phyloP scores from a whole-genome alignment of 1,139 yeast species.

The Suhomyces ambrosiae region DNA sequence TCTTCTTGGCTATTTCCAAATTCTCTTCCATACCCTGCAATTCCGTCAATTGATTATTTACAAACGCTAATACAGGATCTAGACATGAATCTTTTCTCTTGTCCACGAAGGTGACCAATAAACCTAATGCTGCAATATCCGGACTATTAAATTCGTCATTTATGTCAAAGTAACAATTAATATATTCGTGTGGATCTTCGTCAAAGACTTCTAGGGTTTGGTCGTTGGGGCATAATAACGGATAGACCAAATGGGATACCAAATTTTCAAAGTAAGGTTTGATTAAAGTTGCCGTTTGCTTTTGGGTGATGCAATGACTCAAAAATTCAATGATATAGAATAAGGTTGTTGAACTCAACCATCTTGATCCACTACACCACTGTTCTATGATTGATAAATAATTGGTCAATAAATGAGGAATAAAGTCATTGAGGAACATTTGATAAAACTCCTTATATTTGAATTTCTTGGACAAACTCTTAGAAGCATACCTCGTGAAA shows the following conservation, averaged over 20 bases:
- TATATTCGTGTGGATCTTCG: constrained; percentile 88
- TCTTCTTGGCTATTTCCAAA: constrained; percentile 64
- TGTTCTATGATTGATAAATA: constrained; percentile 66
- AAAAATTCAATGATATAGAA: constrained; percentile 70
- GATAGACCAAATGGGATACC: constrained; percentile 74
- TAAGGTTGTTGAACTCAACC: constrained; percentile 71
- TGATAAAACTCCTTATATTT: constrained; percentile 53
- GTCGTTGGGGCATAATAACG: constrained; percentile 73
- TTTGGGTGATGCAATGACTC: constrained; percentile 69
- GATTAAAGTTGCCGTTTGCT: constrained; percentile 68
- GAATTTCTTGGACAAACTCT: constrained; percentile 49
- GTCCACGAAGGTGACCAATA: constrained; percentile 65
- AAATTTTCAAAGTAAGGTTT: constrained; percentile 70
- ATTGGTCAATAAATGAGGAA: constrained; percentile 72
- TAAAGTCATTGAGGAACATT: constrained; percentile 54
- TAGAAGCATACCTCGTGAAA: constrained; percentile 72
- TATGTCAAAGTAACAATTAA: constrained; percentile 73
- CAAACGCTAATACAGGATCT: constrained; percentile 65
- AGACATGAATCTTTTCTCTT: constrained; percentile 66
- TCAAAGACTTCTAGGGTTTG: constrained; percentile 76
- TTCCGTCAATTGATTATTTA: constrained; percentile 54
- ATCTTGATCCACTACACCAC: constrained; percentile 67
- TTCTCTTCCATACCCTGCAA: constrained; percentile 46
- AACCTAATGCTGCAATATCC: constrained; percentile 67
- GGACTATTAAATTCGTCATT: constrained; percentile 62